A percentile compares a stretch with the other conserved stretches of the same genome.
Conservation (phyloP, 306 rosid species). For the Glycine soja region DNA sequence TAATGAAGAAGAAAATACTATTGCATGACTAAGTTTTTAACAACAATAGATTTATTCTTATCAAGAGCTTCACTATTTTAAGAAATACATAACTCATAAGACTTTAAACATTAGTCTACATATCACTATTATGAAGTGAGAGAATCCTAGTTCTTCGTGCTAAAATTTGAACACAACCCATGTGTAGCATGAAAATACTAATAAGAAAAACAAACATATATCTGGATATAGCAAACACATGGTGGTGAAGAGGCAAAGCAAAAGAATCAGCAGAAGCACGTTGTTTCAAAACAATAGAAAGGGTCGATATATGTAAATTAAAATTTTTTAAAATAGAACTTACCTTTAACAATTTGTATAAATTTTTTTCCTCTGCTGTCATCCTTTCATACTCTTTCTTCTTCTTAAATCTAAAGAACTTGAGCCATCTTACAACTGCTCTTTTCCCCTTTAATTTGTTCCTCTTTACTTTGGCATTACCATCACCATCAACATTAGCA, state of each 20-base stretch:
- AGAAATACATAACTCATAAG: not conserved
- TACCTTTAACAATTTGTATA: slow-evolving; percentile 77
- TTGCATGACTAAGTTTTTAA: slow-evolving; percentile 6
- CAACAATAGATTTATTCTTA: not conserved
- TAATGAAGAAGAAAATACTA: slow-evolving; percentile 1
- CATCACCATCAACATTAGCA: slow-evolving; percentile 15
- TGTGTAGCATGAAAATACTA: not conserved
- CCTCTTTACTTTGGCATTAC: slow-evolving; percentile 58
- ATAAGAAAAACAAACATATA: not conserved
- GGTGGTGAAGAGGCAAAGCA: slow-evolving; percentile 6
- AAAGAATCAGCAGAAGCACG: slow-evolving; percentile 33
- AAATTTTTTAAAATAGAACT: not conserved
- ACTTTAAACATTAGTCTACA: not conserved
- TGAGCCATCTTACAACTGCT: slow-evolving; percentile 91
- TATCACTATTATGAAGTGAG: not conserved
- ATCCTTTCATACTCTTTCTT: slow-evolving; percentile 82
- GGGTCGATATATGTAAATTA: not conserved
- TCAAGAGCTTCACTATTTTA: not conserved
- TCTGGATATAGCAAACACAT: not conserved
- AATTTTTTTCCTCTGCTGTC: slow-evolving; percentile 80
- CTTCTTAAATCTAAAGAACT: slow-evolving; percentile 84
- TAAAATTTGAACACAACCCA: slow-evolving; percentile 34
- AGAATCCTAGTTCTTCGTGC: slow-evolving; percentile 16
- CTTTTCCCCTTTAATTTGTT: slow-evolving; percentile 84
- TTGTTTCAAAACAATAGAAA: slow-evolving; percentile 27